Evolutionary conservation across 495 filamentous ascomycete species (phyloP).

Genomic region (Hypoxylon fragiforme): DNA sequence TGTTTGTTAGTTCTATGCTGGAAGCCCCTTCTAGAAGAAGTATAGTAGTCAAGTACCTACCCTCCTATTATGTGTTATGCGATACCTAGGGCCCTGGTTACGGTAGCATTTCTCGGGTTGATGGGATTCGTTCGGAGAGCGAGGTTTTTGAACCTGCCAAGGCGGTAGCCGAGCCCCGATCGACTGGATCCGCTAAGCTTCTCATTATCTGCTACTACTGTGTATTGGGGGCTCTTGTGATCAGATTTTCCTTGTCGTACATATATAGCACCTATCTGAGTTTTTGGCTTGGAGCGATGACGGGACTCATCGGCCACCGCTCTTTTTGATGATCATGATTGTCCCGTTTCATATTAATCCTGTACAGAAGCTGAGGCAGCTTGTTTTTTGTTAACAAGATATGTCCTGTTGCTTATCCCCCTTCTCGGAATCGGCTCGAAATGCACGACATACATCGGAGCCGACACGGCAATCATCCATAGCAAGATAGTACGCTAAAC

Average conservation of each 20-base stretch:
- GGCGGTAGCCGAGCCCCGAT: conserved; percentile 25
- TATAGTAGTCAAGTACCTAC: too few species aligned
- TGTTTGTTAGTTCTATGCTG: too few species aligned
- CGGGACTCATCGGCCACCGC: too few species aligned
- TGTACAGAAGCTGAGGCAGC: too few species aligned
- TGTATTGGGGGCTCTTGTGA: conserved; percentile 6
- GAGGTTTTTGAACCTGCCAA: conserved; percentile 11
- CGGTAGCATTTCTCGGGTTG: conserved; percentile 19
- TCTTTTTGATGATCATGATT: too few species aligned
- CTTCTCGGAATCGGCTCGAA: conserved; percentile 6
- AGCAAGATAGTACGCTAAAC: neutral
- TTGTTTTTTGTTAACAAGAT: too few species aligned
- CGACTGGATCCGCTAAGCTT: conserved; percentile 10
- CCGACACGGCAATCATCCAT: conserved; percentile 24
- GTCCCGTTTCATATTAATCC: too few species aligned
- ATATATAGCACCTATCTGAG: too few species aligned
- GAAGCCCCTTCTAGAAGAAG: too few species aligned
- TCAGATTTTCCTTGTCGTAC: conserved; percentile 7
- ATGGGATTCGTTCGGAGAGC: conserved; percentile 17
- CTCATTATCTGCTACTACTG: too few species aligned
- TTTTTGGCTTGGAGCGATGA: too few species aligned
- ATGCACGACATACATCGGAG: conserved; percentile 24
- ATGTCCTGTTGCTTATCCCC: neutral
- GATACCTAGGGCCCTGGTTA: conserved; percentile 7
- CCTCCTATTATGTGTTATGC: too few species aligned